These are phyloP conservation scores for Scalesia atractyloides DNA, from an alignment of 129 eudicot species.

Conservation along the genomic window DNA sequence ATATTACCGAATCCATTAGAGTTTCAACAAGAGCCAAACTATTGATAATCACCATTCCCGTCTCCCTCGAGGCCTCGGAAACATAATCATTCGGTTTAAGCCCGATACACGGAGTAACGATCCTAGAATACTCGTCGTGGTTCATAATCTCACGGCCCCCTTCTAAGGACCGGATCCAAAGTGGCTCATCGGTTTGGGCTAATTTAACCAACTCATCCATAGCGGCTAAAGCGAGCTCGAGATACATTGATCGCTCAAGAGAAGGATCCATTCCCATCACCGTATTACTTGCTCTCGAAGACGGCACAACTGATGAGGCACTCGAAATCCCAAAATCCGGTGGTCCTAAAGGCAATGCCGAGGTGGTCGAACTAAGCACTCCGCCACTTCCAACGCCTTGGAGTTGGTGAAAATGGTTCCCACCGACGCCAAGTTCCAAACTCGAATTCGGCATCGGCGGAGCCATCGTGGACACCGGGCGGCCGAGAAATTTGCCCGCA, in stretches of 20 bases:
- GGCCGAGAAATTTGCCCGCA: slow-evolving; percentile 89
- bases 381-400: slow-evolving; percentile 30
- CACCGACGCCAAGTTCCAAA: slow-evolving; percentile 89
- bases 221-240: slow-evolving; percentile 94
- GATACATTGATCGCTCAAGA: slow-evolving; percentile 80
- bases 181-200: slow-evolving; percentile 87
- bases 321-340: slow-evolving; percentile 65
- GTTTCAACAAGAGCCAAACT: slow-evolving; percentile 97
- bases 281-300: slow-evolving; percentile 43
- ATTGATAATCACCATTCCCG: slow-evolving; percentile 96
- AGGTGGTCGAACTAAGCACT: slow-evolving; percentile 40
- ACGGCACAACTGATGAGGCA: slow-evolving; percentile 49
- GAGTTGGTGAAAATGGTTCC: slow-evolving; percentile 49
- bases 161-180: slow-evolving; percentile 73
- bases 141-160: slow-evolving; percentile 77
- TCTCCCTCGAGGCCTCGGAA: slow-evolving; percentile 87
- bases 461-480: slow-evolving; percentile 69
- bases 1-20: slow-evolving; percentile 84
- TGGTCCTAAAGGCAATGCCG: slow-evolving; percentile 63
- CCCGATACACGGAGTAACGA: slow-evolving; percentile 72
- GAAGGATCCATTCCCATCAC: slow-evolving; percentile 65
- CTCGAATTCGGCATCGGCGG: slow-evolving; percentile 81
- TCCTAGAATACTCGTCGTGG: slow-evolving; percentile 65
- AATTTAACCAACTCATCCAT: slow-evolving; percentile 87
- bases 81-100: slow-evolving; percentile 77